Base-by-base conservation (phyloP, 1,139 yeast species). In the Scheffersomyces segobiensis region DNA sequence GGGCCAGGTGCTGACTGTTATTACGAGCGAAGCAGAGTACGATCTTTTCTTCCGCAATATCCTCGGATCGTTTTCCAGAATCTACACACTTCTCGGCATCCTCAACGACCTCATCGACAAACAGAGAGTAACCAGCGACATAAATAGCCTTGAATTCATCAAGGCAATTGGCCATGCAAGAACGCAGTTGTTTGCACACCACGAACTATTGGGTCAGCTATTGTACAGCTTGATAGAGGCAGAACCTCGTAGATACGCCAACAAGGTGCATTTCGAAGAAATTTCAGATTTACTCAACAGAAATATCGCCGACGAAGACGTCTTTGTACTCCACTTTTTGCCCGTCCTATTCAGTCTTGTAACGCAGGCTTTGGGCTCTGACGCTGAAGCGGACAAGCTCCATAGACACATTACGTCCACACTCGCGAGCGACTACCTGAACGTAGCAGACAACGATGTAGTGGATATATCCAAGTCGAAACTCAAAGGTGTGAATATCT, bases 131-230 rank as follows among this genome's bases (percentile, higher is more conserved):
- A 74, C 82, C 1, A 71, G 69, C 53, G 77, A 73, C 57, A 64
- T 78, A 48, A 74, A 78, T 58, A 79, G 83, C 60, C 71, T 84
- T 14, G 70, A 72, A 12, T 87, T 89, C 63, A 81, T 84, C 52
- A 84, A 86, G 64, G 78, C 85, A 19, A 71, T 87, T 54, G 79
- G 79, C 54, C 86, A 83, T 65, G 83, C 89, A 66, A 85, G 91
- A 60, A 84, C 84, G 55, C 87, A 86, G 63, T 74, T 91, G 46
- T 81, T 86, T 59, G 78, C 77, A 55, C 88, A 87, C 65, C 97
- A 93, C 69, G 97, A 91, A 65, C 69, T 82, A 3, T 73, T 93
- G 60, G 89, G 95, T 50, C 89, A 87, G 67, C 76, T 92, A 3
- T 73, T 89, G 42, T 85, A 71, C 66, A 85, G 88, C 14, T 71